Evolutionary conservation across 1,139 yeast species (phyloP).

Genomic region (Suhomyces maxii): DNA sequence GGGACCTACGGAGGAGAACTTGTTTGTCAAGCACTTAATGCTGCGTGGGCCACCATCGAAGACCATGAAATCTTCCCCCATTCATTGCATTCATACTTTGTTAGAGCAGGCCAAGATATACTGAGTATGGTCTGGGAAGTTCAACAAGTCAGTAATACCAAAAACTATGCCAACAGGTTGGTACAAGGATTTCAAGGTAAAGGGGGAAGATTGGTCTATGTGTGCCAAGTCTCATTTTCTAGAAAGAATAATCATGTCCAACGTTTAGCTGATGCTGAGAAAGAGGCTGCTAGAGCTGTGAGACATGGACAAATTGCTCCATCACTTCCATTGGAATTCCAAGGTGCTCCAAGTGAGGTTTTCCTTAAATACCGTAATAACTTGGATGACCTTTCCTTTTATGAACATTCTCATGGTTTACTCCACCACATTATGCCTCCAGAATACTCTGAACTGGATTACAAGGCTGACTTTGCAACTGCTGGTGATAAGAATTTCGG

Average conservation of each 20-base stretch:
- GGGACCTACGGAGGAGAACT: conserved; percentile 48
- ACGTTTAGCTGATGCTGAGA: conserved; percentile 12
- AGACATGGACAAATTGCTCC: conserved; percentile 7
- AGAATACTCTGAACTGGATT: conserved; percentile 22
- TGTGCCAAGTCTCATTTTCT: conserved; percentile 37
- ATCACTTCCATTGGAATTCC: conserved; percentile 32
- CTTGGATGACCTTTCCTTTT: conserved; percentile 26
- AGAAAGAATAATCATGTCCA: conserved; percentile 25
- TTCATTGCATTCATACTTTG: conserved; percentile 42
- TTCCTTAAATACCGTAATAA: conserved; percentile 34
- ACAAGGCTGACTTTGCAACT: conserved; percentile 18
- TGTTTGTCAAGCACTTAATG: conserved; percentile 34
- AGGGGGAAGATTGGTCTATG: conserved; percentile 32
- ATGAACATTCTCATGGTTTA: conserved; percentile 35
- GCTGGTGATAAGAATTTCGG: conserved; percentile 36
- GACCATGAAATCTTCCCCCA: conserved; percentile 35
- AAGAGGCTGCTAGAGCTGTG: conserved; percentile 15
- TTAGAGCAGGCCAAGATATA: conserved; percentile 37
- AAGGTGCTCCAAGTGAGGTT: conserved; percentile 29
- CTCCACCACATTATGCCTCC: conserved; percentile 33
- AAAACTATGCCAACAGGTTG: conserved; percentile 37
- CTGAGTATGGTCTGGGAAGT: conserved; percentile 40
- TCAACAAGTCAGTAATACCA: conserved; percentile 31
- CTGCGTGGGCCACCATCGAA: conserved; percentile 38
- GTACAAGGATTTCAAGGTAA: conserved; percentile 36